Evolutionary conservation across 2,329 filamentous ascomycete genomes (phyloP).

Genomic region (Fusarium anthophilum): DNA sequence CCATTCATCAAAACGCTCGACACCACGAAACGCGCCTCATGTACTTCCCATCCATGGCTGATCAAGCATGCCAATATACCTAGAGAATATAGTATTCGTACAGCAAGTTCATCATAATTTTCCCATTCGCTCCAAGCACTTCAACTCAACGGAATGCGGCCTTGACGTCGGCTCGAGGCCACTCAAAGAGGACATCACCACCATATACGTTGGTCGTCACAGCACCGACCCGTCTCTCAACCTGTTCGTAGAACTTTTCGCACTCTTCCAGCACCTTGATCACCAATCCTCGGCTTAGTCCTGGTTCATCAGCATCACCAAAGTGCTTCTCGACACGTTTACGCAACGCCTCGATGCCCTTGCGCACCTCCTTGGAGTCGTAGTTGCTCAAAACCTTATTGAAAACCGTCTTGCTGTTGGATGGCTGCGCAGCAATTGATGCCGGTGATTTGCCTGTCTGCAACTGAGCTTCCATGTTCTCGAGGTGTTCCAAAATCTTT

Average conservation of each 20-base stretch:
- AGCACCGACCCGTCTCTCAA: conserved; percentile 68
- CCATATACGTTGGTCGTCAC: conserved; percentile 72
- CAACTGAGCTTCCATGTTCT: conserved; percentile 82
- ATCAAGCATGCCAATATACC: conserved; percentile 19
- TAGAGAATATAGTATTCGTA: conserved; percentile 27
- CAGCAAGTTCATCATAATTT: conserved; percentile 32
- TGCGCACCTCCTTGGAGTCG: conserved; percentile 85
- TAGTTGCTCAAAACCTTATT: conserved; percentile 86
- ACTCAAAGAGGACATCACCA: conserved; percentile 72
- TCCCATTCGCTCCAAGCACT: conserved; percentile 15
- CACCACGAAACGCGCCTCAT: conserved; percentile 27
- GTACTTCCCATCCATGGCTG: not conserved
- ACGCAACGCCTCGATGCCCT: conserved; percentile 87
- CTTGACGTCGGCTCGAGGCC: conserved; percentile 72
- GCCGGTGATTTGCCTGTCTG: conserved; percentile 67
- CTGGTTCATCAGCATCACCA: conserved; percentile 83
- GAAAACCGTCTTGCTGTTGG: conserved; percentile 82
- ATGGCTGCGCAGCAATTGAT: conserved; percentile 80
- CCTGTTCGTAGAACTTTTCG: conserved; percentile 69
- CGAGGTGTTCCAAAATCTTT: conserved; percentile 89
- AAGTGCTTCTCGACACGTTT: conserved; percentile 98
- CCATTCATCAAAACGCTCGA: conserved; percentile 5
- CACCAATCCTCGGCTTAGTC: conserved; percentile 67
- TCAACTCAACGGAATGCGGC: conserved; percentile 58
- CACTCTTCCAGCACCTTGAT: conserved; percentile 67